Conservation (phyloP, 2,329 filamentous ascomycete species). For the Aspergillus clavatus region DNA sequence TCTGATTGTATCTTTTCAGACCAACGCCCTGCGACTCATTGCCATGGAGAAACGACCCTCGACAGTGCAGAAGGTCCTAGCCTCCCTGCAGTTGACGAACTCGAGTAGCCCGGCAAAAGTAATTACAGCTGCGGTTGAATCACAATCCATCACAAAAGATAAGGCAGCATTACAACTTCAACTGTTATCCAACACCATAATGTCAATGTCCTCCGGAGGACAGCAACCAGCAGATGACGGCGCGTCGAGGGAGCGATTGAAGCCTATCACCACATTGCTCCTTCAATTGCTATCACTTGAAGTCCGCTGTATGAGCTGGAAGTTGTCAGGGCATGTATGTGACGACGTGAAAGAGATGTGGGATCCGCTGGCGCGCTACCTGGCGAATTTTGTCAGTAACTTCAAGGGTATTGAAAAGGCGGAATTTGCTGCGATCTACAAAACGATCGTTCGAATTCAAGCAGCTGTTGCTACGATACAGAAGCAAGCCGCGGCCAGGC, state of each 20-base stretch:
- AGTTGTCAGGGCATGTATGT: constrained; percentile 37
- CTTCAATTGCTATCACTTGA: constrained; percentile 42
- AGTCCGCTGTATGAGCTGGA: constrained; percentile 40
- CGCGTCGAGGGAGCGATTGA: constrained; percentile 21
- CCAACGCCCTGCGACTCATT: constrained; percentile 38
- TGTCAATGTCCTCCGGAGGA: constrained; percentile 29
- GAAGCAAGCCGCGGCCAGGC: constrained; percentile 18
- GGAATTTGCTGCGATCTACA: constrained; percentile 36
- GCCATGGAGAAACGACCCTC: constrained; percentile 29
- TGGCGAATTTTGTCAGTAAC: constrained; percentile 33
- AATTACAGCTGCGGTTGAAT: constrained; percentile 36
- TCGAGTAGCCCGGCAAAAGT: constrained; percentile 37
- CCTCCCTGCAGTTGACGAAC: constrained; percentile 31
- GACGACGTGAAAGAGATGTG: constrained; percentile 41
- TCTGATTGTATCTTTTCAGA: constrained; percentile 38
- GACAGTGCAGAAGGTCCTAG: constrained; percentile 28
- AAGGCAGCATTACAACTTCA: constrained; percentile 44
- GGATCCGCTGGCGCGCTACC: constrained; percentile 39
- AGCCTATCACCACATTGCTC: constrained; percentile 28
- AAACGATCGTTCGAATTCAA: constrained; percentile 34
- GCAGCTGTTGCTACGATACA: constrained; percentile 24
- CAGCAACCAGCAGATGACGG: constrained; percentile 14
- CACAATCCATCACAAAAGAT: constrained; percentile 31
- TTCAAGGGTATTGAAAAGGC: constrained; percentile 31
- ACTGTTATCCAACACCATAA: constrained; percentile 38